Evolutionary conservation across 352 stramenopile genomes (phyloP).

Genomic region (Globisporangium perplexum): DNA sequence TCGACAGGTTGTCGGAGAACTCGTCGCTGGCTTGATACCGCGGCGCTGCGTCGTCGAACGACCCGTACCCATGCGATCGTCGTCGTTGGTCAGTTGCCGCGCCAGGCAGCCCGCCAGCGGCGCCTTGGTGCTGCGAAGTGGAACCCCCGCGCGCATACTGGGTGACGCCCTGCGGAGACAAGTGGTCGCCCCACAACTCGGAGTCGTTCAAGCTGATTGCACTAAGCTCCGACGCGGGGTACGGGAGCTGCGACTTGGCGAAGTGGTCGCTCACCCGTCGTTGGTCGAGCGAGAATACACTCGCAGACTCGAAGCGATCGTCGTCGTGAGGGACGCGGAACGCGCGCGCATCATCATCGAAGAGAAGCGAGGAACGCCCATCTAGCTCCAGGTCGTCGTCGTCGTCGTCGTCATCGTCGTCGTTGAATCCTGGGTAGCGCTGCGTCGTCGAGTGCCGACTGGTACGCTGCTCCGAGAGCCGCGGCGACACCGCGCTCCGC

Average conservation of each 20-base stretch:
- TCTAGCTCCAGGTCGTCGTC: conserved; percentile 33
- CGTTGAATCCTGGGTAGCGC: neutral
- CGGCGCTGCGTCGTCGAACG: neutral
- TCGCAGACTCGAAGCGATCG: conserved; percentile 2
- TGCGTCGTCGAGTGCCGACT: neutral
- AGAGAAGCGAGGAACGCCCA: conserved; percentile 40
- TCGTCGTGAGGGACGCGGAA: conserved; percentile 7
- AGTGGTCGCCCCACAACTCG: conserved; percentile 58
- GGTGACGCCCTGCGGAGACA: conserved; percentile 25
- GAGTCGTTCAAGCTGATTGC: conserved; percentile 79
- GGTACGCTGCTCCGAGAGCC: neutral
- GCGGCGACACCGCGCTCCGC: neutral
- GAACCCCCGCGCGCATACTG: conserved; percentile 3
- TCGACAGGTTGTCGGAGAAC: neutral
- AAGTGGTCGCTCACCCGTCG: conserved; percentile 18
- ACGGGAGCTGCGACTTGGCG: neutral
- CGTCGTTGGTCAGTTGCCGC: neutral
- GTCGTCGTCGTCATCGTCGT: conserved; percentile 3
- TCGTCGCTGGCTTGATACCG: neutral
- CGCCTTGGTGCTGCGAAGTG: conserved; percentile 7
- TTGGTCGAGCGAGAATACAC: conserved; percentile 9
- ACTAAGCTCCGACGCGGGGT: conserved; percentile 46
- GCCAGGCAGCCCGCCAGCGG: neutral
- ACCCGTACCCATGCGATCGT: conserved; percentile 1
- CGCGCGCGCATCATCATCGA: conserved; percentile 17